A percentile compares a stretch with the other conserved stretches of the same genome.
Evolutionary conservation across 129 eudicot genomes (phyloP).

Genomic region (Tagetes patula): DNA sequence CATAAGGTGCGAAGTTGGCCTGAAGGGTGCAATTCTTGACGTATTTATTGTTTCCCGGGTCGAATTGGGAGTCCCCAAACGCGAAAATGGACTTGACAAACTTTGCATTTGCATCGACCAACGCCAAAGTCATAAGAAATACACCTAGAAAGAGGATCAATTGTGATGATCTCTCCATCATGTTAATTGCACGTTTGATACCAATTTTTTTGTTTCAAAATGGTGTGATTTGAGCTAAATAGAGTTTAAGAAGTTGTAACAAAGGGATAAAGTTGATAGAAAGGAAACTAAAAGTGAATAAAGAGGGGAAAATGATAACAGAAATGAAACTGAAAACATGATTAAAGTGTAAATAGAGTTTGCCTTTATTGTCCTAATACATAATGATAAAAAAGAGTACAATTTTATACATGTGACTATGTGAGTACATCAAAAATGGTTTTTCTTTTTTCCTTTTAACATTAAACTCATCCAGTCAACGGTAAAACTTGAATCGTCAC

Average conservation of each 20-base stretch:
- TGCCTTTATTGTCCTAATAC: constrained; percentile 5
- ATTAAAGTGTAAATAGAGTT: constrained; percentile 27
- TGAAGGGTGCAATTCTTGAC: constrained; percentile 45
- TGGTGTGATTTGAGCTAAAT: constrained; percentile 30
- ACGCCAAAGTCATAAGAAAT: constrained; percentile 4
- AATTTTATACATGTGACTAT: no score
- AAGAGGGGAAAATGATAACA: not conserved
- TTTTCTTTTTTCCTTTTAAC: no score
- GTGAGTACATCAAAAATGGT: no score
- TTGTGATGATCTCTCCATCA: constrained; percentile 27
- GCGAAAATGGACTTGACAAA: constrained; percentile 36
- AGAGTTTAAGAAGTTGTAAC: constrained; percentile 16
- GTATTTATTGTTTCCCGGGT: constrained; percentile 57
- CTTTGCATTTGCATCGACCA: not conserved
- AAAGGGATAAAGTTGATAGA: not conserved
- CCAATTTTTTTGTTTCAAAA: constrained; percentile 17
- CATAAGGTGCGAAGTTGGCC: constrained; percentile 63
- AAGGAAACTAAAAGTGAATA: not conserved
- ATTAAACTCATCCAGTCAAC: no score
- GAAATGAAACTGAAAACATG: constrained; percentile 6
- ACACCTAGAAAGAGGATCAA: constrained; percentile 20
- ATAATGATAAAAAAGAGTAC: not conserved
- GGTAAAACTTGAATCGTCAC: no score
- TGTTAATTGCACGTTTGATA: constrained; percentile 16
- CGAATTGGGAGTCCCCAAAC: constrained; percentile 67